Base-by-base conservation (phyloP, 352 stramenopile species). In the Phytophthora hybrid region DNA sequence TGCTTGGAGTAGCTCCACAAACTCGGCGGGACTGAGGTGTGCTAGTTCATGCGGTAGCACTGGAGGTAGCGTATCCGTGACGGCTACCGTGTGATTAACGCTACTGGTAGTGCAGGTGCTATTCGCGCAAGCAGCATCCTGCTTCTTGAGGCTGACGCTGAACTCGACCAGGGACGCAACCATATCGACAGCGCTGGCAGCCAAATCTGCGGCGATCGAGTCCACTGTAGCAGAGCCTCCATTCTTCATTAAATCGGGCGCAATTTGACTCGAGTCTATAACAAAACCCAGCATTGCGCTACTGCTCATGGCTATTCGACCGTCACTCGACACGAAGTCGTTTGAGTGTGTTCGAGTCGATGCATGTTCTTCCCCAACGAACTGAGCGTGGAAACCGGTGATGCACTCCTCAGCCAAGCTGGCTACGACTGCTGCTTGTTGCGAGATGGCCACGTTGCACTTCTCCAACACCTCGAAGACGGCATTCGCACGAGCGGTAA, bases 41-140 rank as follows among this genome's bases (percentile, higher is more conserved):
- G 73, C 79, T 3, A 90, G 23, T 52, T 89, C 81, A 16, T 84
- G 81, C 13, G 81, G 81, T 10, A 87, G 62, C 29, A 83, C 71
- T 23, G 77, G 80, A 5, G 80, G 76, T 14, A 82, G 16, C 9
- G 47, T 31, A 46, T 74, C 54, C 29, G 54, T 75, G 55, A 53
- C 31, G 18, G 59, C 41, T 26, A 37, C 53, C 52, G 63, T 37
- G 19, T 47, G 29, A 14, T 18, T 73, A 44, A 44, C 37, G 37
- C 37, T 26, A 7, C 10, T 34, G 16, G 21, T 46, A 62, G 9
- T 19, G 34, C 26, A 49, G 32, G 8, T 54, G 51, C 21, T 41
- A 70, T 18, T 53, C 32, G n/a, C 9, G 34, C 54, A 66, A 49
- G 56, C 51, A n/a, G 44, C 59, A 19, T 19, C 53, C 19, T 68